Conservation (phyloP, 768 basidiomycete genomes). For the Termitomyces sp. region DNA sequence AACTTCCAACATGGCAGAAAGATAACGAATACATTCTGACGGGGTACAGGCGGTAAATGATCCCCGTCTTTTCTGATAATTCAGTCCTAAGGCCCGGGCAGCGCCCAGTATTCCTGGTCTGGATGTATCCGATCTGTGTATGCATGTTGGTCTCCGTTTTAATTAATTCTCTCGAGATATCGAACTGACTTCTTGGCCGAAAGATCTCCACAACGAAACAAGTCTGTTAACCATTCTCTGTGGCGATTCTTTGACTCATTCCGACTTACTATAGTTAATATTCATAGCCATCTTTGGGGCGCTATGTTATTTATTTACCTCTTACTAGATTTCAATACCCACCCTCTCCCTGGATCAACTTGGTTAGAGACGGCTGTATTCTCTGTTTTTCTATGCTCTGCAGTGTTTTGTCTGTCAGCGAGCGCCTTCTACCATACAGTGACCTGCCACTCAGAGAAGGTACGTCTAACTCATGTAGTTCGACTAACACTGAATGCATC, state of each 20-base stretch:
- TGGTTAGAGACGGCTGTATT: slow-evolving; percentile 62
- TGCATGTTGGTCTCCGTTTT: slow-evolving; percentile 48
- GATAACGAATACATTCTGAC: slow-evolving; percentile 71
- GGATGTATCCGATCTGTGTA: slow-evolving; percentile 64
- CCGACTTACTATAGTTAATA: slow-evolving; percentile 58
- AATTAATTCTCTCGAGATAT: slow-evolving; percentile 11
- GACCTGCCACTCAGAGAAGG: slow-evolving; percentile 67
- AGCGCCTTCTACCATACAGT: slow-evolving; percentile 75
- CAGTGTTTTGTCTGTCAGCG: slow-evolving; percentile 67
- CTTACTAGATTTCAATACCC: slow-evolving; percentile 48
- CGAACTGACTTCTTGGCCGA: slow-evolving; percentile 6
- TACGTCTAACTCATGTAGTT: slow-evolving; percentile 28
- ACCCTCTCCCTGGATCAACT: slow-evolving; percentile 52
- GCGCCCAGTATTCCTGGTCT: slow-evolving; percentile 57
- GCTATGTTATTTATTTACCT: slow-evolving; percentile 58
- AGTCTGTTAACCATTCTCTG: slow-evolving; percentile 30
- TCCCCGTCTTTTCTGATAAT: neutral
- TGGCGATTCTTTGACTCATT: slow-evolving; percentile 8
- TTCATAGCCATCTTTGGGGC: slow-evolving; percentile 78
- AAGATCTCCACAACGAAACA: slow-evolving; percentile 80
- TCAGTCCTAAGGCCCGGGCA: slow-evolving; percentile 22
- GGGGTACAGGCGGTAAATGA: slow-evolving; percentile 63
- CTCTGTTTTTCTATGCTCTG: slow-evolving; percentile 62
- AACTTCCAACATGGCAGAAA: slow-evolving; percentile 65
- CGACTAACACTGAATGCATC: neutral